Evolutionary conservation across 345 rosid genomes (phyloP).

Genomic region (Eucalyptus microcorys): DNA sequence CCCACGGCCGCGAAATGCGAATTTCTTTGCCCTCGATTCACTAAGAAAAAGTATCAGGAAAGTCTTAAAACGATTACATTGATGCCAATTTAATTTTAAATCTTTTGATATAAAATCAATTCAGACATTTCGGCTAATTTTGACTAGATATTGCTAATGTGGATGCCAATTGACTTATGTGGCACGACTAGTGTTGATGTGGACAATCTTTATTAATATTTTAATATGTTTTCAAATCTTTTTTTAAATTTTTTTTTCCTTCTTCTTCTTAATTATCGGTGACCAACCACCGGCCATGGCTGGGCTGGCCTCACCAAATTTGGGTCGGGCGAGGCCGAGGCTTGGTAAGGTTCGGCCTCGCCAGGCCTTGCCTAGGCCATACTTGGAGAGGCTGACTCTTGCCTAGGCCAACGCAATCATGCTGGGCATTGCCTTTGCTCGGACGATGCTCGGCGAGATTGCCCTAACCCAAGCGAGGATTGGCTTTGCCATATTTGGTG

Average conservation of each 20-base stretch:
- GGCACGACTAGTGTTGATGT: rapidly evolving
- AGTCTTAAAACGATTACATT: rapidly evolving
- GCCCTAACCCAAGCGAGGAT: rapidly evolving
- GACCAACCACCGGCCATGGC: rapidly evolving
- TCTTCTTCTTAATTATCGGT: no score
- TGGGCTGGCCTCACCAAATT: no score
- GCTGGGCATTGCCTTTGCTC: no score
- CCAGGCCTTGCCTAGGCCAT: no score
- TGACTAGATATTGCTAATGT: rapidly evolving
- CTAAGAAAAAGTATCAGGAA: rapidly evolving
- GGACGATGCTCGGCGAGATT: rapidly evolving
- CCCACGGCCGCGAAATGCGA: no score
- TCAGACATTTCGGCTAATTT: rapidly evolving
- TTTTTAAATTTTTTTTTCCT: no score
- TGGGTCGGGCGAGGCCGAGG: rapidly evolving
- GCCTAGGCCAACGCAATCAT: rapidly evolving
- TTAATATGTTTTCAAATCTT: rapidly evolving
- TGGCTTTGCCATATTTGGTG: no score
- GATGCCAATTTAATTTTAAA: no score
- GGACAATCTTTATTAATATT: rapidly evolving
- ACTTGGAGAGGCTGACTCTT: no score
- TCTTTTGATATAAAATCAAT: no score
- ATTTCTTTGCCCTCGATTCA: no score
- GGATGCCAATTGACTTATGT: rapidly evolving
- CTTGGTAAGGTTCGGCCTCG: rapidly evolving